These are phyloP conservation scores for Phytopythium boreale DNA, from an alignment of 352 stramenopile species.

Conservation along the genomic window DNA sequence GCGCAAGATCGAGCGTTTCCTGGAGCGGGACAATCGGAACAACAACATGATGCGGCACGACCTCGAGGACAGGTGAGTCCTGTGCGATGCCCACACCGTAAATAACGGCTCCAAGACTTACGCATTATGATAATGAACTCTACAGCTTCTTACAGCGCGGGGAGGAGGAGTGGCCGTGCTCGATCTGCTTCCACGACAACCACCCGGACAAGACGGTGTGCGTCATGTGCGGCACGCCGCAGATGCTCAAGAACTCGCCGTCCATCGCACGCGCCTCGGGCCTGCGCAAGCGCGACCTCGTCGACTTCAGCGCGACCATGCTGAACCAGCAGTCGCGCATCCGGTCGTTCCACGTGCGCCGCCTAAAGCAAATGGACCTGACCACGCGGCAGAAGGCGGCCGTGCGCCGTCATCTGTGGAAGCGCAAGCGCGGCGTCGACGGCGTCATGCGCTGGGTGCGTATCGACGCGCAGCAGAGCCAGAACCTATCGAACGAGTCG, in stretches of 20 bases:
- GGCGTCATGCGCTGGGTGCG: slow-evolving; percentile 78
- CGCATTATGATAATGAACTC: slow-evolving; percentile 1
- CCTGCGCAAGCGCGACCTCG: slow-evolving; percentile 57
- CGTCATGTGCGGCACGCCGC: slow-evolving; percentile 83
- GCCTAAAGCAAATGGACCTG: slow-evolving; percentile 85
- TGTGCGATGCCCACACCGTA: too few relatives aligned
- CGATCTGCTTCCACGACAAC: slow-evolving; percentile 88
- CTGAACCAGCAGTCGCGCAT: slow-evolving; percentile 81
- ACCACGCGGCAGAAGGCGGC: slow-evolving; percentile 77
- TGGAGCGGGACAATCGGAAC: slow-evolving; percentile 78
- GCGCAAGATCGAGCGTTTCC: slow-evolving; percentile 82
- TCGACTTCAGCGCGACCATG: slow-evolving; percentile 64
- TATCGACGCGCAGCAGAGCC: slow-evolving; percentile 53
- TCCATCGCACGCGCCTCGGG: slow-evolving; percentile 68
- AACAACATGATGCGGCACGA: slow-evolving; percentile 90
- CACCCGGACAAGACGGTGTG: slow-evolving; percentile 76
- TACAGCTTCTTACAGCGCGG: slow-evolving; percentile 68
- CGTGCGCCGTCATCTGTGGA: slow-evolving; percentile 73
- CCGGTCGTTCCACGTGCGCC: slow-evolving; percentile 79
- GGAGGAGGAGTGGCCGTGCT: slow-evolving; percentile 82
- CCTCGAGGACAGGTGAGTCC: slow-evolving; percentile 58
- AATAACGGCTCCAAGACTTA: background rate
- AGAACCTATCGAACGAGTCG: slow-evolving; percentile 27
- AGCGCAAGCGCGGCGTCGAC: slow-evolving; percentile 65
- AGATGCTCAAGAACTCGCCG: slow-evolving; percentile 54